phyloP scores from a whole-genome alignment of 2,329 filamentous ascomycete species.

The Hymenoscyphus salicellus region DNA sequence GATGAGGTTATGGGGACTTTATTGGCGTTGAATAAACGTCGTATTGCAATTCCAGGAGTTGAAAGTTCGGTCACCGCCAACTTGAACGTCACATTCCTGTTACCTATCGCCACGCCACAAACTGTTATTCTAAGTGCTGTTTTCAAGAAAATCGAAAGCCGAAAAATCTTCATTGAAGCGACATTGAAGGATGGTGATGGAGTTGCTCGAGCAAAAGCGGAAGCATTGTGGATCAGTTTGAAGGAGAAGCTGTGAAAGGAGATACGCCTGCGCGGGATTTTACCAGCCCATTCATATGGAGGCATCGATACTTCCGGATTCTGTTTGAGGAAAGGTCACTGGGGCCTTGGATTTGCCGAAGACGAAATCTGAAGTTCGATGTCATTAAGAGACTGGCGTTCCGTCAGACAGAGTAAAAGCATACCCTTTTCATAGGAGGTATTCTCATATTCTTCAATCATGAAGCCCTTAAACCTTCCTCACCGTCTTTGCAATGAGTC shows the following conservation, averaged over 20 bases:
- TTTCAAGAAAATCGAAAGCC: not conserved
- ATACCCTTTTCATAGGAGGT: not conserved
- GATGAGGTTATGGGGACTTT: conserved; percentile 1
- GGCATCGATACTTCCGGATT: not conserved
- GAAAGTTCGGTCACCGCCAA: not conserved
- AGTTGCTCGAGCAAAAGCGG: not conserved
- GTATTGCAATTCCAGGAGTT: not conserved
- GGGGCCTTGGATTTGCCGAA: too few relatives aligned
- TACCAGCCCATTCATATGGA: not conserved
- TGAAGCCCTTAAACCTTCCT: not conserved
- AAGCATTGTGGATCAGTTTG: not conserved
- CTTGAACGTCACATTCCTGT: not conserved
- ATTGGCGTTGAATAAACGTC: not conserved
- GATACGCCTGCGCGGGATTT: not conserved
- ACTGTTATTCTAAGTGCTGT: not conserved
- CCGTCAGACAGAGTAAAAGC: too few relatives aligned
- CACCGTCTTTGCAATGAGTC: not conserved
- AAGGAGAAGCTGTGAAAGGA: not conserved
- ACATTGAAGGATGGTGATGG: not conserved
- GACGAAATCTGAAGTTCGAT: too few relatives aligned
- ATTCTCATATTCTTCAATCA: not conserved
- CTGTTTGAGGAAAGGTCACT: too few relatives aligned
- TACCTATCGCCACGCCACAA: not conserved
- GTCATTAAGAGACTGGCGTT: too few relatives aligned
- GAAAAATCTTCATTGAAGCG: not conserved